Conservation (phyloP, 768 basidiomycete species). For the Gelatoporia subvermispora region DNA sequence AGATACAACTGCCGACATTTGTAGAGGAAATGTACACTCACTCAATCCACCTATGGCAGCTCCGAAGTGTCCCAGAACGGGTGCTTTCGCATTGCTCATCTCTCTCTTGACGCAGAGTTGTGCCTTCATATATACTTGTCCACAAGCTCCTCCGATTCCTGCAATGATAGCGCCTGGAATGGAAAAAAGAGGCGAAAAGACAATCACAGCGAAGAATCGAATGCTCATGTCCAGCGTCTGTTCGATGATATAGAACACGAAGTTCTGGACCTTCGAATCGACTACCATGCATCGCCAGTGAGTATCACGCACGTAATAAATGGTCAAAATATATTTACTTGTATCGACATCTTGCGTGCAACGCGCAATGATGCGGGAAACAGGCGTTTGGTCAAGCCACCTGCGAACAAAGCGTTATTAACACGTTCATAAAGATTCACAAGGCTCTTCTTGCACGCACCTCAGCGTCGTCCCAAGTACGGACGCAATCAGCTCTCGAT, state of each 20-base stretch:
- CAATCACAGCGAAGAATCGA: constrained; percentile 32
- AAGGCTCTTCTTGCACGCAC: constrained; percentile 5
- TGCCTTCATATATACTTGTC: constrained; percentile 51
- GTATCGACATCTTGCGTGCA: constrained; percentile 68
- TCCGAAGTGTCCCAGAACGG: constrained; percentile 48
- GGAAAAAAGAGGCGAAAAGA: constrained; percentile 37
- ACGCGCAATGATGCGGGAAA: too few species aligned
- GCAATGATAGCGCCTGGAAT: constrained; percentile 33
- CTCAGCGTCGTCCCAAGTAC: constrained; percentile 28
- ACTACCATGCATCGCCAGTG: too few species aligned
- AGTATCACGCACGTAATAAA: background rate
- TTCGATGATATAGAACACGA: constrained; percentile 24
- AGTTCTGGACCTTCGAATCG: constrained; percentile 28
- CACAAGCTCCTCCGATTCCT: constrained; percentile 36
- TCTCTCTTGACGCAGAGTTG: constrained; percentile 56
- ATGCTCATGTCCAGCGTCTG: constrained; percentile 27
- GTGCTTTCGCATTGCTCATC: constrained; percentile 47
- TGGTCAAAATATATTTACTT: constrained; percentile 18
- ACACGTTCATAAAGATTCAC: background rate
- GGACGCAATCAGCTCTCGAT: constrained; percentile 23
- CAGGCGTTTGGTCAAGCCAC: constrained; percentile 49
- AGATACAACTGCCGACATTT: background rate
- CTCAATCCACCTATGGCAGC: constrained; percentile 49
- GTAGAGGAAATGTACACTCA: constrained; percentile 14
- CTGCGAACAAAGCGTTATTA: constrained; percentile 18